Evolutionary conservation across 257 asterid species (phyloP).

Genomic region (Ilex aquifolium): DNA sequence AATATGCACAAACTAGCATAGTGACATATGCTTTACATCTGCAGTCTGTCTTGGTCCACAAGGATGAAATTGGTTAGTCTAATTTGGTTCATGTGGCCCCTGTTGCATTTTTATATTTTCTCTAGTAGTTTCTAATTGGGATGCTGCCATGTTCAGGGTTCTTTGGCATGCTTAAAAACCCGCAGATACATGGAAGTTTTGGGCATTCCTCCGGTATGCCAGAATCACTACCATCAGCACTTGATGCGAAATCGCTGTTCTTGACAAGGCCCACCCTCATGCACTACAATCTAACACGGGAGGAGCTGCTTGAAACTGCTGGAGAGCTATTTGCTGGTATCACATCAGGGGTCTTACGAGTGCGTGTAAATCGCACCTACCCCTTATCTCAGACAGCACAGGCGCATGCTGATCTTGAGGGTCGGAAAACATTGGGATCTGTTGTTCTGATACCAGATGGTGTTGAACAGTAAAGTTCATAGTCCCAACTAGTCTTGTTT

Average conservation of each 20-base stretch:
- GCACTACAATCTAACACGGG: slow-evolving; percentile 59
- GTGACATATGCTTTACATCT: too few relatives aligned
- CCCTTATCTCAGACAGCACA: slow-evolving; percentile 69
- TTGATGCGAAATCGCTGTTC: slow-evolving; percentile 69
- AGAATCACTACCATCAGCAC: slow-evolving; percentile 66
- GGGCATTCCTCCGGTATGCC: slow-evolving; percentile 94
- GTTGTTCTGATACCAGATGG: slow-evolving; percentile 67
- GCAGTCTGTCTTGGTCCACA: too few relatives aligned
- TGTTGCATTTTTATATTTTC: slow-evolving; percentile 4
- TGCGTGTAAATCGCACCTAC: slow-evolving; percentile 66
- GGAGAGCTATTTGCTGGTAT: slow-evolving; percentile 68
- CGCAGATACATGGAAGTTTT: slow-evolving; percentile 59
- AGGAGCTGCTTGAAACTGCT: slow-evolving; percentile 65
- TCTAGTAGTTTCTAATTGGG: slow-evolving; percentile 2
- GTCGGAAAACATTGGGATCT: slow-evolving; percentile 73
- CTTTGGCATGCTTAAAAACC: slow-evolving; percentile 69
- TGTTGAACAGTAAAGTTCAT: slow-evolving; percentile 1
- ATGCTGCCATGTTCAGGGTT: slow-evolving; percentile 49
- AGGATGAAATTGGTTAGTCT: too few relatives aligned
- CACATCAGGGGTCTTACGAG: slow-evolving; percentile 51
- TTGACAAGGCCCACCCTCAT: slow-evolving; percentile 79
- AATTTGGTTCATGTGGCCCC: slow-evolving; percentile 38
- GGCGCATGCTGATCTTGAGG: slow-evolving; percentile 86
- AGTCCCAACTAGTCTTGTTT: neutral
- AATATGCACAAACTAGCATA: too few relatives aligned